Percentiles rank a stretch among this genome's conserved stretches.
Conservation (phyloP, 2,329 filamentous ascomycete species). For the Dactylellina drechsleri region DNA sequence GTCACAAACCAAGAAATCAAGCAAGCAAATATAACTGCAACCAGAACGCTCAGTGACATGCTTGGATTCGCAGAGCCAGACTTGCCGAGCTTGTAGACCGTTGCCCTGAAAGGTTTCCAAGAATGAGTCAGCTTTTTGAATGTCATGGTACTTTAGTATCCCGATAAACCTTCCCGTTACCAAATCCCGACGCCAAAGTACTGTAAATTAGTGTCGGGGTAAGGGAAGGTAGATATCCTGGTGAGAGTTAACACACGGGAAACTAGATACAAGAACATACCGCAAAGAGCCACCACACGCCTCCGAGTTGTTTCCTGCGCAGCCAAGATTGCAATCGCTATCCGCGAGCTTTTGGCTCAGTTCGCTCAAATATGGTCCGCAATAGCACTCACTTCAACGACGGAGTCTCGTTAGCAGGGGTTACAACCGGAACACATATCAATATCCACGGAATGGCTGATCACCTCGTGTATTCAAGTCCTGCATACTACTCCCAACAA, state of each 20-base stretch:
- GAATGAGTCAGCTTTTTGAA: no score
- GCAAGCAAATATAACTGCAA: background rate
- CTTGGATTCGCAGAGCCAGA: background rate
- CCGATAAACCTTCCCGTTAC: no score
- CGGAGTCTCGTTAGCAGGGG: background rate
- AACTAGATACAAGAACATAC: conserved; percentile 17
- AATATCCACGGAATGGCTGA: background rate
- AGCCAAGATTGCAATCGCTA: conserved; percentile 66
- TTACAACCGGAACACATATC: background rate
- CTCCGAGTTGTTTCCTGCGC: conserved; percentile 67
- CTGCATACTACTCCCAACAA: conserved; percentile 63
- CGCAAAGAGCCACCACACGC: conserved; percentile 69
- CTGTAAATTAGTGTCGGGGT: no score
- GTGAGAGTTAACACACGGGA: no score
- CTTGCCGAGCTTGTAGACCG: conserved; percentile 34
- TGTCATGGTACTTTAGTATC: no score
- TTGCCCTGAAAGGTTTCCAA: conserved; percentile 16
- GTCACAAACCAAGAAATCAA: background rate
- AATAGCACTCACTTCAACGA: conserved; percentile 69
- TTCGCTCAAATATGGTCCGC: conserved; percentile 65
- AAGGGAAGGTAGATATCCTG: no score
- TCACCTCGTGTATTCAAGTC: conserved; percentile 67
- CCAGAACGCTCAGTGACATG: background rate
- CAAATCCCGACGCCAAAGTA: no score
- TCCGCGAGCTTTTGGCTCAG: conserved; percentile 66